Evolutionary conservation across 176 grass and related monocot genomes (phyloP).

Genomic region (Typha latifolia): DNA sequence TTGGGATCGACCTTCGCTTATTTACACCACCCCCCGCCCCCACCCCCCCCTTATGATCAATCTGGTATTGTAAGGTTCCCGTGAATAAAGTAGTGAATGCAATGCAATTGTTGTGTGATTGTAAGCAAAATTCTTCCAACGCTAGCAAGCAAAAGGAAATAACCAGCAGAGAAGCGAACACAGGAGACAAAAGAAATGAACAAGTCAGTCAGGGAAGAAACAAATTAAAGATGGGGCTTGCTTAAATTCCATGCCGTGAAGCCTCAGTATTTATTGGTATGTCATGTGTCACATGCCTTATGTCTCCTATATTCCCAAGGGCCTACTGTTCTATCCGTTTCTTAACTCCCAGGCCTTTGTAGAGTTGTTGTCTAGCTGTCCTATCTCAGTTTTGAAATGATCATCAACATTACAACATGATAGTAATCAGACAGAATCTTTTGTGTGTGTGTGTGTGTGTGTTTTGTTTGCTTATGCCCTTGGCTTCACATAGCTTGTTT

Average conservation of each 20-base stretch:
- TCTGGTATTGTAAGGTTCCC: no score
- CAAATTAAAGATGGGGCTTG: not conserved
- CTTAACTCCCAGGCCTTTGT: not conserved
- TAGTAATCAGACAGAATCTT: not conserved
- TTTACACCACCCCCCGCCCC: no score
- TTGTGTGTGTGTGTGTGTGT: no score
- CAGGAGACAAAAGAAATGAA: not conserved
- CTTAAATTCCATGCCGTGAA: not conserved
- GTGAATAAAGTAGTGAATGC: no score
- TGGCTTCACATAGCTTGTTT: no score
- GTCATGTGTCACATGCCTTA: slow-evolving; percentile 6
- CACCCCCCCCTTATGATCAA: no score
- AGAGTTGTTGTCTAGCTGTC: not conserved
- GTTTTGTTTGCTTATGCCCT: no score
- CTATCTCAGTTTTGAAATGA: not conserved
- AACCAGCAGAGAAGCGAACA: not conserved
- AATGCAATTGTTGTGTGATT: no score
- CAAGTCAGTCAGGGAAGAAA: not conserved
- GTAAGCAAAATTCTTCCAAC: no score
- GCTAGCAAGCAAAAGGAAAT: no score
- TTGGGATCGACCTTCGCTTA: no score
- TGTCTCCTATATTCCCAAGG: not conserved
- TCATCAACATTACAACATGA: not conserved
- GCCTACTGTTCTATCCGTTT: not conserved
- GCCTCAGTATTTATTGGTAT: not conserved